Evolutionary conservation across 2,329 filamentous ascomycete species (phyloP), one percentile per base, ranked within the genome.

Genomic region (Bipolaris cookei): DNA sequence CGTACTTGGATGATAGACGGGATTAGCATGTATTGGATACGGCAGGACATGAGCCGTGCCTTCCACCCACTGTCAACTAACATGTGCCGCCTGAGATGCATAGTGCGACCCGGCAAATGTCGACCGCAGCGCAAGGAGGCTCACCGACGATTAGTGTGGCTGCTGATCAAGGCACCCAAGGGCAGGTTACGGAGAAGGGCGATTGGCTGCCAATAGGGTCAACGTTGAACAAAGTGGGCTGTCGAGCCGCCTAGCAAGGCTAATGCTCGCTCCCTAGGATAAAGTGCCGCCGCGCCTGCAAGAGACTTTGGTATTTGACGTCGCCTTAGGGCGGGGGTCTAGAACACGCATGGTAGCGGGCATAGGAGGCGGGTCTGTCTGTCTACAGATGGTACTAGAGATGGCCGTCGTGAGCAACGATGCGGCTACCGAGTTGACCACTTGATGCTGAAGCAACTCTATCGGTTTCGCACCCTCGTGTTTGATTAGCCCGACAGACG

Each of bases 271-370:
- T 63, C 58, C 61, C 58, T 34, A 66, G 62, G 63, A 62, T 64
- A 55, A 64, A 58, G 51, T 64, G 63, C 65, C 64, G 67, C 62
- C 54, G 53, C 64, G 62, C 51, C 67, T 66, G 63, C 61, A 64
- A 64, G 62, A 65, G 62, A 66, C 65, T 60, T 67, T 61, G 59
- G 62, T 54, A 62, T 73, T 67, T 62, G 64, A 64, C 54, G 53
- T 64, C 21, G 58, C 51, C 46, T 63, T 65, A 64, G 61, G 56
- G 56, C 56, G 45, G 59, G 14, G 71, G 69, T 74, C 73, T 75
- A 74, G 73, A 75, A 72, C 71, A 63, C 56, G 61, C 59, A 62
- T 51, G 58, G 63, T 49, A 43, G 20, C 38, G 38, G 55, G 46
- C 41, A 65, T 52, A 42, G 55, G 38, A 41, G 45, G 47, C 47